phyloP scores from a whole-genome alignment of 2,329 filamentous ascomycete genomes.

The Fusarium sp. region DNA sequence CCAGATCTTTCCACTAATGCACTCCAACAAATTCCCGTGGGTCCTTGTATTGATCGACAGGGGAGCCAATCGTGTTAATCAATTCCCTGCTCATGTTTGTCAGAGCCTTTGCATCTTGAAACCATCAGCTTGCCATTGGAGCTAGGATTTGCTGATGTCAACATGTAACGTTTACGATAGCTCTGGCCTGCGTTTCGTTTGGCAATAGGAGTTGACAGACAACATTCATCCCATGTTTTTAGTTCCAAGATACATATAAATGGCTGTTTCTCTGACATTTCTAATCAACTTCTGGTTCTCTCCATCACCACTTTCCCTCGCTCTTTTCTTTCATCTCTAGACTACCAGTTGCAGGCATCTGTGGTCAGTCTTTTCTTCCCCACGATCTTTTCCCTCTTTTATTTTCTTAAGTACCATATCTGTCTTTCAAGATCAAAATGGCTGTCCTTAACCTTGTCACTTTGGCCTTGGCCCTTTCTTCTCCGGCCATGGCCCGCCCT shows the following conservation, averaged over 20 bases:
- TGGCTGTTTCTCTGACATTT: constrained; percentile 15
- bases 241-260: constrained; percentile 37
- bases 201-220: constrained; percentile 23
- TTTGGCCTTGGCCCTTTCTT: constrained; percentile 47
- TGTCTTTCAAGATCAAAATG: constrained; percentile 40
- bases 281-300: constrained; percentile 26
- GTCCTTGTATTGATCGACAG: constrained; percentile 41
- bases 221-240: constrained; percentile 21
- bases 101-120: constrained; percentile 39
- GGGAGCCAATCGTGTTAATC: constrained; percentile 24
- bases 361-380: constrained; percentile 44
- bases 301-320: constrained; percentile 42
- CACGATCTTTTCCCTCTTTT: constrained; percentile 32
- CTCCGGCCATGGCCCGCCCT: constrained; percentile 40
- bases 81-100: constrained; percentile 32
- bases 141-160: constrained; percentile 35
- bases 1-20: constrained; percentile 46
- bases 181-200: neutral
- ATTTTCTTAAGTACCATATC: constrained; percentile 18
- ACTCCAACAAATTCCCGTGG: constrained; percentile 26
- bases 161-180: constrained; percentile 29
- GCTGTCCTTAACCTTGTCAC: constrained; percentile 47
- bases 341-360: constrained; percentile 50
- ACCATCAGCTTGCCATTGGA: constrained; percentile 39
- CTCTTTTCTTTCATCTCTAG: constrained; percentile 44